These are phyloP conservation scores for Pistacia atlantica DNA, from an alignment of 345 rosid genomes.

Conservation along the genomic window DNA sequence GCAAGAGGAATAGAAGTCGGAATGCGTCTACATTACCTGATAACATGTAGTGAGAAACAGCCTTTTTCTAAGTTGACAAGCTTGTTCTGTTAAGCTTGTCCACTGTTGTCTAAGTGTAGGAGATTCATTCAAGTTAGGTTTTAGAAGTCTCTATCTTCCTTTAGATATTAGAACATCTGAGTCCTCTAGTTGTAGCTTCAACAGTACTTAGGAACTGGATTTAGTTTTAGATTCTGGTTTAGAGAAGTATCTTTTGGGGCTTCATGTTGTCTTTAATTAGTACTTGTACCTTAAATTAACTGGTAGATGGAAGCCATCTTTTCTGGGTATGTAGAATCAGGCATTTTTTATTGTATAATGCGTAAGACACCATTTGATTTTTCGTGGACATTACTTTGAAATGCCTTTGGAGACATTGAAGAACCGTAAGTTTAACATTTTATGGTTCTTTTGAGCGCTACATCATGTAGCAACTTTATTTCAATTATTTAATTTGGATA, in stretches of 20 bases:
- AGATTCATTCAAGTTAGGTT: slow-evolving; percentile 15
- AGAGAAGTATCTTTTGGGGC: slow-evolving; percentile 3
- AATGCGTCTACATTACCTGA: neutral
- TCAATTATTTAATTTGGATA: neutral
- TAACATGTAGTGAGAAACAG: neutral
- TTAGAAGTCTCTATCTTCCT: slow-evolving; percentile 2
- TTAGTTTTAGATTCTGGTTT: slow-evolving; percentile 18
- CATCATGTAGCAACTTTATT: slow-evolving; percentile 2
- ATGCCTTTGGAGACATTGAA: neutral
- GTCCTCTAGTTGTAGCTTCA: slow-evolving; percentile 10
- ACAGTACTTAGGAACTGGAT: slow-evolving; percentile 4
- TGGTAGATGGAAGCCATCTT: neutral
- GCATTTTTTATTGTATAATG: neutral
- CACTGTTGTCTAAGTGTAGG: slow-evolving; percentile 1
- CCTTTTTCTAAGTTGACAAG: neutral
- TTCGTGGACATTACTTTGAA: neutral
- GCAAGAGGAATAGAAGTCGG: slow-evolving; percentile 39
- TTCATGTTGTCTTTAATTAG: neutral
- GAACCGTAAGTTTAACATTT: neutral
- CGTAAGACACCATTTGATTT: neutral
- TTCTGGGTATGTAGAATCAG: neutral
- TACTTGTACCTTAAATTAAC: neutral
- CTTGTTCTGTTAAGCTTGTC: slow-evolving; percentile 20
- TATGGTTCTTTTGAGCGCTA: neutral
- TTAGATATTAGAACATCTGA: neutral